These are phyloP conservation scores for Micractinium sp. DNA, from an alignment of 139 green algal species.

Conservation along the genomic window DNA sequence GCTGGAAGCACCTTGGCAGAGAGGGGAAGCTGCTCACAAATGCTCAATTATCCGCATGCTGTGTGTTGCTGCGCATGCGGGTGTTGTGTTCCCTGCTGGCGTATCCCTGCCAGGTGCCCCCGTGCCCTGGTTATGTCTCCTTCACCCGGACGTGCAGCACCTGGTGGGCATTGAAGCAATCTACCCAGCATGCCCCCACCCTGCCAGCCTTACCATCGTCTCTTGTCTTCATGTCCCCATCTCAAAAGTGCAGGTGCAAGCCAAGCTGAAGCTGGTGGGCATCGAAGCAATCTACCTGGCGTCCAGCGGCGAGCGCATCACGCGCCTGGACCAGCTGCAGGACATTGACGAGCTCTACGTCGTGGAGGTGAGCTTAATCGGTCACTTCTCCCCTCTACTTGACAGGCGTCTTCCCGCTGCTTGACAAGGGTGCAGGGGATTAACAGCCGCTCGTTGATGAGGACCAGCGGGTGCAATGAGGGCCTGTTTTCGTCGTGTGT, in stretches of 20 bases:
- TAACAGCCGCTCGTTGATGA: not conserved
- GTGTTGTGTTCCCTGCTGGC: not conserved
- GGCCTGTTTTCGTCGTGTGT: not conserved
- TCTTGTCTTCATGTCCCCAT: no score
- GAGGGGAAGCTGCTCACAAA: no score
- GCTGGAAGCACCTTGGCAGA: no score
- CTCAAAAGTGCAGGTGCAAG: slow-evolving; percentile 52
- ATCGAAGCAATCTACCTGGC: slow-evolving; percentile 75
- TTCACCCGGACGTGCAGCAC: no score
- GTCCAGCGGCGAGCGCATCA: slow-evolving; percentile 77
- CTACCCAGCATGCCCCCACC: not conserved
- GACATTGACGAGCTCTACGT: slow-evolving; percentile 91
- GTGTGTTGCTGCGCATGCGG: no score
- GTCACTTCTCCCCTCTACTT: no score
- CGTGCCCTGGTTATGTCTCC: no score
- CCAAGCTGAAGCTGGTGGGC: slow-evolving; percentile 76
- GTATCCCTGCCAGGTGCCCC: no score
- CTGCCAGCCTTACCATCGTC: not conserved
- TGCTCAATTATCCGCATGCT: no score
- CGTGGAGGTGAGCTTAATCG: slow-evolving; percentile 68
- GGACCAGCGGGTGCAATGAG: no score
- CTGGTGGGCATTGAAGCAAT: slow-evolving; percentile 69
- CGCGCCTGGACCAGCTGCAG: slow-evolving; percentile 79
- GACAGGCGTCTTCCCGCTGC: no score
- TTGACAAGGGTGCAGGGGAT: no score